Evolutionary conservation across 805 yeast genomes (phyloP), one percentile per base, ranked within the genome.

Genomic region (Kluyveromyces siamensis): DNA sequence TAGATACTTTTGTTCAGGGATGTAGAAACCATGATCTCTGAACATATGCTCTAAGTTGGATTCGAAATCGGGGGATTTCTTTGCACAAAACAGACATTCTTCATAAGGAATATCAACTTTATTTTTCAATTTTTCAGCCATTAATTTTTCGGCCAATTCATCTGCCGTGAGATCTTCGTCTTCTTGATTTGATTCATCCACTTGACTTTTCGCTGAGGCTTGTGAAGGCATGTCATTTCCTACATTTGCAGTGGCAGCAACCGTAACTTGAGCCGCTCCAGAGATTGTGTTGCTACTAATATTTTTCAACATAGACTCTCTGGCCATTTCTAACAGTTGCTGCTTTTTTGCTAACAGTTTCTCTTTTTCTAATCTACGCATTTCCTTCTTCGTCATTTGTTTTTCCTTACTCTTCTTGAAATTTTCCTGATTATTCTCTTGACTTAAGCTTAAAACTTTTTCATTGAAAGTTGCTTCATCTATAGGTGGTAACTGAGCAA

Each of bases 1-100:
- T 42, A 93, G 72, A 61, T 77, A 93, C 47, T 75, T 76, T 52
- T 72, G 76, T 65, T 93, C 99, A 1, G 99, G 99, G 18, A 93
- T 76, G 54, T 81, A 90, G 50, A 93, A 76, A 1, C 98, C 98
- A 64, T 86, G 96, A 42, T 63, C 68, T 55, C 74, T 76, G 59
- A 75, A 78, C 95, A 93, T 85, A 65, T 93, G 96, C 9, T 73
- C 74, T 40, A 83, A 67, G 52, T 81, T 83, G 19, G 63, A 71
- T 37, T 76, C 79, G 27, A 79, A 68, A 39, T 73, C 71, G 17
- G 62, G 65, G 54, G 74, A 74, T 48, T 70, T 69, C 30, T 77
- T 77, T 47, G 59, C 60, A 65, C 86, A 80, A 58, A 77, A 81
- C 50, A 80, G 70, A 58, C 87, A 81, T 19, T 65, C 68, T 14